Percentiles rank a stretch among this genome's conserved stretches.
Conservation (phyloP, 2,329 filamentous ascomycete genomes). For the Hansfordia pulvinata region DNA sequence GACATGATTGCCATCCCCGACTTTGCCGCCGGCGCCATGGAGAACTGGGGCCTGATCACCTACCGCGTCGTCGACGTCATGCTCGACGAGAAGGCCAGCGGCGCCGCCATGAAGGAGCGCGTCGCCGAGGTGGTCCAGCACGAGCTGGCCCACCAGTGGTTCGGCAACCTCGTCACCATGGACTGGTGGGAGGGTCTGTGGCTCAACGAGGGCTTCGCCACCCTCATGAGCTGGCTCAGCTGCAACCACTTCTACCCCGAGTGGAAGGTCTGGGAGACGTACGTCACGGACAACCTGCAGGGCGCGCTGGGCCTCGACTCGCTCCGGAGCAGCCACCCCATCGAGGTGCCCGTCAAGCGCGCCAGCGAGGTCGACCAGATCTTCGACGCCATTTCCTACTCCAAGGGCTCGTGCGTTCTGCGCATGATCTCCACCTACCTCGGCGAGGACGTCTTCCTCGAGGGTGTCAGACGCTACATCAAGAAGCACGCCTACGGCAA, state of each 20-base stretch:
- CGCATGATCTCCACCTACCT: slow-evolving; percentile 96
- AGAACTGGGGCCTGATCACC: slow-evolving; percentile 95
- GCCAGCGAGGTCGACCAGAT: slow-evolving; percentile 97
- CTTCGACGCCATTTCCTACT: slow-evolving; percentile 95
- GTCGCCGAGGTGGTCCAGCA: slow-evolving; percentile 95
- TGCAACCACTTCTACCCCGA: slow-evolving; percentile 94
- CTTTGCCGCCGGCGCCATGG: slow-evolving; percentile 92
- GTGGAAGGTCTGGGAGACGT: slow-evolving; percentile 96
- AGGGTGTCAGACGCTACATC: slow-evolving; percentile 80
- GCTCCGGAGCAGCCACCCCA: slow-evolving; percentile 85
- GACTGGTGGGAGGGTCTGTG: slow-evolving; percentile 97
- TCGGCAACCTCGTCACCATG: slow-evolving; percentile 95
- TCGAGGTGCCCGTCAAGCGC: slow-evolving; percentile 90
- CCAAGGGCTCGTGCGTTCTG: slow-evolving; percentile 88
- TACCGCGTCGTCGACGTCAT: slow-evolving; percentile 88
- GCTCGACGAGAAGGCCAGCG: slow-evolving; percentile 82
- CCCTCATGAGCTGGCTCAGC: slow-evolving; percentile 70
- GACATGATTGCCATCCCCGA: slow-evolving; percentile 94
- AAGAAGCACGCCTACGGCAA: slow-evolving; percentile 97
- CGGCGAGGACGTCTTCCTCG: slow-evolving; percentile 83
- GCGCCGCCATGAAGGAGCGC: slow-evolving; percentile 79
- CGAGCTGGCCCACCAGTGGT: slow-evolving; percentile 96
- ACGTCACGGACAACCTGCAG: slow-evolving; percentile 86
- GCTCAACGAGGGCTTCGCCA: slow-evolving; percentile 90
- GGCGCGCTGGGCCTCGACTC: slow-evolving; percentile 80